Conservation (phyloP, 371 early-diverging fungal genomes). For the Mucor indicus region DNA sequence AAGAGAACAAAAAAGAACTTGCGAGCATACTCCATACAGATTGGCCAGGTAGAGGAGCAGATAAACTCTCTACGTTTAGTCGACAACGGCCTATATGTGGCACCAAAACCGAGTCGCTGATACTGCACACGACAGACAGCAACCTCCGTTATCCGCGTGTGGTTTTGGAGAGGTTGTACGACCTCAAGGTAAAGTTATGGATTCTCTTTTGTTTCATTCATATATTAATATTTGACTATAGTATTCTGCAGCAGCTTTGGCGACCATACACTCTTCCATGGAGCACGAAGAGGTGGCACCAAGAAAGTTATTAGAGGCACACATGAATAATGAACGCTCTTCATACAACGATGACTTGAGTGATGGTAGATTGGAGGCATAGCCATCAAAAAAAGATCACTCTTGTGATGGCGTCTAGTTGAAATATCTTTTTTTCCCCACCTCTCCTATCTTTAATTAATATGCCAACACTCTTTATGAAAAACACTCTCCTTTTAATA, state of each 20-base stretch:
- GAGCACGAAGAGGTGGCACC: not conserved
- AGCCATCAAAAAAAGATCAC: not conserved
- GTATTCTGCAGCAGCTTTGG: too few species aligned
- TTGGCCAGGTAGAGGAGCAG: not conserved
- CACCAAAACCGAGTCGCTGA: not conserved
- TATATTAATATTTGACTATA: not conserved
- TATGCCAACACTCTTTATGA: not conserved
- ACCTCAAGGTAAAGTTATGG: not conserved
- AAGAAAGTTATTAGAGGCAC: not conserved
- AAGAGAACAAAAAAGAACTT: not conserved
- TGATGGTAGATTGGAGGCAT: not conserved
- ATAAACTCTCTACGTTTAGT: not conserved
- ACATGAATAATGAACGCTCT: not conserved
- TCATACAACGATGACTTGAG: not conserved
- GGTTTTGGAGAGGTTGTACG: not conserved
- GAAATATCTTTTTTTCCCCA: constrained; percentile 1
- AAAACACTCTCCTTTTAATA: too few species aligned
- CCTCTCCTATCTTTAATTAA: not conserved
- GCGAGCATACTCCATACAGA: not conserved
- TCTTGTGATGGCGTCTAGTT: not conserved
- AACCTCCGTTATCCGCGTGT: not conserved
- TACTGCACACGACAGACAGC: not conserved
- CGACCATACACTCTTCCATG: not conserved
- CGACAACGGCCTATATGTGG: constrained; percentile 1
- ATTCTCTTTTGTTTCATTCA: not conserved